Conservation (phyloP, 371 early-diverging fungal species). For the Chytridium lagenaria region DNA sequence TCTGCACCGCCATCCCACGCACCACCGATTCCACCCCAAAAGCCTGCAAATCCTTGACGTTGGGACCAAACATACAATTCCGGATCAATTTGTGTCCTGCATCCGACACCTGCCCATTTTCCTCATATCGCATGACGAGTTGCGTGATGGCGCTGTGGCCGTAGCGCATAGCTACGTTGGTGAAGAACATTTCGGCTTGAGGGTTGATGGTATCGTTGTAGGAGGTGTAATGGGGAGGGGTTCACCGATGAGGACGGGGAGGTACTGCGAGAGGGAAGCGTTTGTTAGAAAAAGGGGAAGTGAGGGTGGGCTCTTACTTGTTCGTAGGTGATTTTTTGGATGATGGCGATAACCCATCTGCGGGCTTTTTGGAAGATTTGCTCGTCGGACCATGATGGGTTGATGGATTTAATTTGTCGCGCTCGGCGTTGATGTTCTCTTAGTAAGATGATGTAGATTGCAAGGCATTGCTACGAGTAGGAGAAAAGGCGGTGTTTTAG, state of each 20-base stretch:
- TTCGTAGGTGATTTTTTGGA: conserved; percentile 47
- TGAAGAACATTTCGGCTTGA: conserved; percentile 39
- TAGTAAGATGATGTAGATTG: conserved; percentile 32
- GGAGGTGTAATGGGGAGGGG: conserved; percentile 33
- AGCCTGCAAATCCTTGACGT: conserved; percentile 18
- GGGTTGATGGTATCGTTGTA: conserved; percentile 43
- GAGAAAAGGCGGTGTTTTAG: conserved; percentile 1
- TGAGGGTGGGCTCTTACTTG: conserved; percentile 23
- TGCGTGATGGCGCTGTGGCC: conserved; percentile 42
- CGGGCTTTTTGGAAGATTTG: conserved; percentile 42
- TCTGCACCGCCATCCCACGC: conserved; percentile 39
- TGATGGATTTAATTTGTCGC: conserved; percentile 5
- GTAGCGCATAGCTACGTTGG: conserved; percentile 43
- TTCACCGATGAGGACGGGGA: conserved; percentile 38
- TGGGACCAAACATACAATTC: conserved; percentile 31
- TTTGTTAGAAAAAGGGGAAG: not conserved
- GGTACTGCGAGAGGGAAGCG: conserved; percentile 30
- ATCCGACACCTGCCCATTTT: conserved; percentile 39
- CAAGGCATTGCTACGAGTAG: conserved; percentile 31
- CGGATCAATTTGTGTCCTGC: conserved; percentile 44
- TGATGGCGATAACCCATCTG: conserved; percentile 45
- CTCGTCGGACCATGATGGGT: conserved; percentile 42
- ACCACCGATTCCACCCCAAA: conserved; percentile 36
- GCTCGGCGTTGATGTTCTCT: conserved; percentile 52
- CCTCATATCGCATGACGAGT: conserved; percentile 39